A percentile compares a stretch with the other conserved stretches of the same genome.
These are phyloP conservation scores for Mycena amicta DNA, from an alignment of 768 basidiomycete species.

Conservation along the genomic window DNA sequence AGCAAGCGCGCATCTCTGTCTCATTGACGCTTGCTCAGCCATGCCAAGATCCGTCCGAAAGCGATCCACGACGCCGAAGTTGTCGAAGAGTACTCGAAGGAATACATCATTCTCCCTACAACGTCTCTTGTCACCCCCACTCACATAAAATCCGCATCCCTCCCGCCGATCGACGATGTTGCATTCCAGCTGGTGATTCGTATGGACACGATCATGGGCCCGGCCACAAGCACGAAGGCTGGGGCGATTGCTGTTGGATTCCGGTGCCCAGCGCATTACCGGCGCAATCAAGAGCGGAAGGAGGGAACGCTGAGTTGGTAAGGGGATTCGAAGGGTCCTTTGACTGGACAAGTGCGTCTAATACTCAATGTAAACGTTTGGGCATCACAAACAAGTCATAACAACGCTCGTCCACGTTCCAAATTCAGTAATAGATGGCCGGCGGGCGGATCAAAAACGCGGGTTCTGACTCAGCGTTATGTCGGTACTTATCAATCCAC, in stretches of 20 bases:
- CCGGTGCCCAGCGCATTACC: conserved; percentile 82
- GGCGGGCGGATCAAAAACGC: too few species aligned
- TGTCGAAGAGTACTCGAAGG: conserved; percentile 85
- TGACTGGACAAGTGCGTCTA: too few species aligned
- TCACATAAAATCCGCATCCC: conserved; percentile 92
- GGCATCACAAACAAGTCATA: too few species aligned
- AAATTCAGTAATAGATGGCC: too few species aligned
- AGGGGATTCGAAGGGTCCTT: conserved; percentile 22
- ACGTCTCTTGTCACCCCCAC: too few species aligned
- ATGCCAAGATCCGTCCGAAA: conserved; percentile 75
- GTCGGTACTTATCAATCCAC: too few species aligned
- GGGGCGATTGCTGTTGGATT: conserved; percentile 93
- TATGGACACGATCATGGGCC: conserved; percentile 56
- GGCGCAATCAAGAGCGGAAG: conserved; percentile 51
- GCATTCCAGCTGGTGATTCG: conserved; percentile 45
- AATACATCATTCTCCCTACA: conserved; percentile 85
- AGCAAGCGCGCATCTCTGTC: conserved; percentile 30
- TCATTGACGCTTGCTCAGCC: neutral
- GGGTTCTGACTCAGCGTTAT: too few species aligned
- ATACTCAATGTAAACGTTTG: too few species aligned
- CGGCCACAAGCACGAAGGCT: conserved; percentile 58
- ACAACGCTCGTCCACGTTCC: too few species aligned
- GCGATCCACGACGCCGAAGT: conserved; percentile 91
- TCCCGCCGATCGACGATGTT: conserved; percentile 99
- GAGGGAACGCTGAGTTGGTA: conserved; percentile 8